Base-by-base conservation (phyloP, 768 basidiomycete species). In the Tylopilus subfusipes region DNA sequence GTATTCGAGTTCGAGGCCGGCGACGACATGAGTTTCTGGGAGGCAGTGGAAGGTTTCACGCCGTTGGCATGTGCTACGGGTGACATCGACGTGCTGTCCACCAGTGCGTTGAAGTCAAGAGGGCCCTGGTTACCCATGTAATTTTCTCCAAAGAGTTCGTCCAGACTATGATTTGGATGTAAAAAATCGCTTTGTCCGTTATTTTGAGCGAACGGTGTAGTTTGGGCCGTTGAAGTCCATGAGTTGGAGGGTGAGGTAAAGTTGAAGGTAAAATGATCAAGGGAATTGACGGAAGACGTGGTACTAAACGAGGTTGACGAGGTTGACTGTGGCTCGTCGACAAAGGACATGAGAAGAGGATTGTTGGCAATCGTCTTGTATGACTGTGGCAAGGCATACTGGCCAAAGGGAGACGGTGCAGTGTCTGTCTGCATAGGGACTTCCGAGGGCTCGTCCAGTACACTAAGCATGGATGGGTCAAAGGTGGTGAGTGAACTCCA, bases 321-420 rank as follows among this genome's bases (percentile, higher is more conserved):
- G 14, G 40, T 43, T 1, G 73, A 63, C 16, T 72, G 68, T 33
- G 73, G 62, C 56, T 85, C 84, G 19, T 82, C 79, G 16, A 85
- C 81, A 66, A 87, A 87, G n/a, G 90, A 89, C 76, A 88, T 90
- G 76, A 87, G 92, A 72, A 84, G 78, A 1, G 91, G 90, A 58
- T 92, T 92, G 72, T 79, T 84, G 47, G 90, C 90, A 53, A 94
- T 85, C 12, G 88, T 90, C 53, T 86, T 91, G 69, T 82, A 91
- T 2, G 77, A 68, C 29, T 77, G 66, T 18, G 68, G 63, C n/a
- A 80, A 73, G 8, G 80, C 73, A 57, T 72, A 75, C 50, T 73
- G 70, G 29, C 83, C 82, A 60, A 81, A 85, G 2, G 69, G 68
- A 6, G 68, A 69, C 14, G 80, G 40, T n/a, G 50, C 73, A 50